Conservation (phyloP, 2,329 filamentous ascomycete species). For the Lasiodiplodia gonubiensis region DNA sequence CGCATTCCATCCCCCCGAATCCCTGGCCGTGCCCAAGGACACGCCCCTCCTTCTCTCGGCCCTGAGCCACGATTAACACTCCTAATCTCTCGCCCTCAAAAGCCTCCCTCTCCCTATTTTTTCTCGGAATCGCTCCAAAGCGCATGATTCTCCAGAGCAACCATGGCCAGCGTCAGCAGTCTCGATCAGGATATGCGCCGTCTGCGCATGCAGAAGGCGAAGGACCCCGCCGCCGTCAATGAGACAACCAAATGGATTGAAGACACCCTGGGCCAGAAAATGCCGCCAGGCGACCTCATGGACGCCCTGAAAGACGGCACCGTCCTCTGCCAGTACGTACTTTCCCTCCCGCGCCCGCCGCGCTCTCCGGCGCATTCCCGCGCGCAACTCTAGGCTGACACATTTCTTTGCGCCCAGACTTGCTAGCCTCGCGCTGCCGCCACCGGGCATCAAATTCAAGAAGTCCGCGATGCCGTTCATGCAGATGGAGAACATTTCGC, state of each 20-base stretch:
- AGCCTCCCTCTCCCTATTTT: conserved; percentile 31
- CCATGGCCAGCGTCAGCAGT: conserved; percentile 91
- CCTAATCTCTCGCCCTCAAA: conserved; percentile 13
- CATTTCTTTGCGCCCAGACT: conserved; percentile 62
- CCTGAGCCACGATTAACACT: conserved; percentile 23
- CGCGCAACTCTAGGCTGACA: conserved; percentile 8
- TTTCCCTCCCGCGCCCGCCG: background rate
- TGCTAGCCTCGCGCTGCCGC: conserved; percentile 77
- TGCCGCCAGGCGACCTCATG: conserved; percentile 77
- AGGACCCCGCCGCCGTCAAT: conserved; percentile 85
- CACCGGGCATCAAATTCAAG: conserved; percentile 86
- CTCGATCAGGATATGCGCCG: conserved; percentile 95
- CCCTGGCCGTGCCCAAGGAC: conserved; percentile 25
- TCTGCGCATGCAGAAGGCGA: conserved; percentile 91
- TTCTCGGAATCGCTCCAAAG: background rate
- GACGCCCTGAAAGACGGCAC: conserved; percentile 89
- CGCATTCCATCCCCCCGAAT: conserved; percentile 15
- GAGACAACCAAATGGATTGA: conserved; percentile 89
- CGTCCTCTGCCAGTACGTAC: conserved; percentile 80
- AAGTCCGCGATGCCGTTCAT: conserved; percentile 95
- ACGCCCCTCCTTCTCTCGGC: conserved; percentile 20
- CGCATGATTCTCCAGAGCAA: conserved; percentile 20
- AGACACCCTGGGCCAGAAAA: conserved; percentile 72
- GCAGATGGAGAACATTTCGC: conserved; percentile 99
- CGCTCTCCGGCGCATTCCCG: conserved; percentile 1